Evolutionary conservation across 2,329 filamentous ascomycete genomes (phyloP), one percentile per base, ranked within the genome.

Genomic region (Cladophialophora bantiana): DNA sequence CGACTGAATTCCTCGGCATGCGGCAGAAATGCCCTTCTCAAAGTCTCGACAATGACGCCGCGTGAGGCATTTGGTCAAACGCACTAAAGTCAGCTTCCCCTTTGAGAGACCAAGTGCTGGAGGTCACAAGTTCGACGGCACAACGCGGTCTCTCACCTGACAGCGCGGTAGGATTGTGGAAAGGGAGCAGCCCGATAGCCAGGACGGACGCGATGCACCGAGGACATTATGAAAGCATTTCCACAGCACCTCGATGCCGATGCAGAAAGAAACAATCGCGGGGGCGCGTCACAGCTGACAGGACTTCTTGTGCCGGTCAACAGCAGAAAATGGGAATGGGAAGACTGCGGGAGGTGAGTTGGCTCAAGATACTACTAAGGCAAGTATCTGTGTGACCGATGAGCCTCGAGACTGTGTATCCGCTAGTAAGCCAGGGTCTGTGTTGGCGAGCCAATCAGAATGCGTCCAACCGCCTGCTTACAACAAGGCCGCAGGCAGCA

Each of bases 61-160:
- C 20, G 36, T 53, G 56, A 63, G 35, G 53, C 67, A 68, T 68
- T 35, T 66, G 67, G 52, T 35, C 42, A 50, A 54, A 26, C 45
- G 54, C 40, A 65, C 48, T 26, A 26, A 45, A 35, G 53, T n/a
- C 52, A 59, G 42, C 31, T 35, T 59, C 42, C 40, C 42, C 52
- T 58, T 53, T 56, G 54, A 55, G 45, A 18, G 45, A 34, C 38
- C 12, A 38, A 42, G 52, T 18, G 56, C 26, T 56, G 42, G 40
- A 40, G 56, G 67, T 68, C 67, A 68, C 64, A 65, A 48, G 64
- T 59, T 42, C 63, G 58, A 61, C 63, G 56, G 55, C 50, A 48
- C 40, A 31, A 38, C 34, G 48, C 45, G 35, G 32, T 52, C 45
- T 53, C 64, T 68, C 67, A 68, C 64, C 67, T 66, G 67, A 68